phyloP scores from a whole-genome alignment of 805 yeast genomes.

The Ogataea neopini region DNA sequence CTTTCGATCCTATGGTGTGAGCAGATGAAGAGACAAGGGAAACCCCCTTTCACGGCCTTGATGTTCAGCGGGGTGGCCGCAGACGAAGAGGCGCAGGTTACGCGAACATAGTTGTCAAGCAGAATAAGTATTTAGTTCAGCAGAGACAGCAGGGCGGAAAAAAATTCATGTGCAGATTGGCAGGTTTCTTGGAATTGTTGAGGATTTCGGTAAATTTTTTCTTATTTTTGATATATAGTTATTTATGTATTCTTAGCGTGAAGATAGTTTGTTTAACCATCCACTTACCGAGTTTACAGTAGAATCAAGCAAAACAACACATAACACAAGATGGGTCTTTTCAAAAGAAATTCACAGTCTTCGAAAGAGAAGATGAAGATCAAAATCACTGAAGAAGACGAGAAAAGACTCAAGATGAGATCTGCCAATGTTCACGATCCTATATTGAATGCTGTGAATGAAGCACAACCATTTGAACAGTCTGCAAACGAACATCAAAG shows the following conservation, averaged over 20 bases:
- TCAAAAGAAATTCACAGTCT: slow-evolving; percentile 39
- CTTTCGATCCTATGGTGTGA: no score
- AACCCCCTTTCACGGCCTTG: no score
- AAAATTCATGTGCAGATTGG: slow-evolving; percentile 1
- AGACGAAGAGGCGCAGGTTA: neutral
- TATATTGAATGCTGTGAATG: slow-evolving; percentile 89
- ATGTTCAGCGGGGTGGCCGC: no score
- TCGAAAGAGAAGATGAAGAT: slow-evolving; percentile 32
- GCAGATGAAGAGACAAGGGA: neutral
- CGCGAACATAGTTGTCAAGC: neutral
- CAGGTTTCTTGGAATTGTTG: neutral
- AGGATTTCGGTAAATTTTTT: neutral
- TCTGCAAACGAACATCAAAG: slow-evolving; percentile 40
- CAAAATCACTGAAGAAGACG: slow-evolving; percentile 52
- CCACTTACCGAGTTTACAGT: no score
- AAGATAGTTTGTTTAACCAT: no score
- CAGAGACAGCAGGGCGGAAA: neutral
- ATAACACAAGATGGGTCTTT: slow-evolving; percentile 44
- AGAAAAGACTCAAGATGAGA: slow-evolving; percentile 57
- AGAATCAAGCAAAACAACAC: neutral
- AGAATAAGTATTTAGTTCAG: slow-evolving; percentile 1
- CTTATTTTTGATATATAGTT: neutral
- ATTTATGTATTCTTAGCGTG: neutral
- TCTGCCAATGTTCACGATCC: slow-evolving; percentile 83
- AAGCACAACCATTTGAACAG: slow-evolving; percentile 92